Conservation (phyloP, 2,329 filamentous ascomycete genomes). For the Magnaporthales sp. region DNA sequence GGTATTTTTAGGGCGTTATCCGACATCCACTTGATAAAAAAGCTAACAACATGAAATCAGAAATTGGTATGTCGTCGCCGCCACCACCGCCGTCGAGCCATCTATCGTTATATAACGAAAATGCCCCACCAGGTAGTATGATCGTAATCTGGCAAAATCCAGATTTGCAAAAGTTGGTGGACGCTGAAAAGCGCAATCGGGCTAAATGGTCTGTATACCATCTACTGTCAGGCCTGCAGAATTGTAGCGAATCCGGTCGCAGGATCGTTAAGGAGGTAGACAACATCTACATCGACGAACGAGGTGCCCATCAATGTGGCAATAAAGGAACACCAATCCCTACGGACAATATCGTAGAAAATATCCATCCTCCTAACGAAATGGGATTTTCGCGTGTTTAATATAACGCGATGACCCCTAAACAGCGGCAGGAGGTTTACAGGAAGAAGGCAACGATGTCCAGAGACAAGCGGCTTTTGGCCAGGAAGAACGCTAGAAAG, state of each 20-base stretch:
- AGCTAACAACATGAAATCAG: not conserved
- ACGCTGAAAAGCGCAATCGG: not conserved
- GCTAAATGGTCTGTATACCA: not conserved
- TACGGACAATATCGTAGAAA: not conserved
- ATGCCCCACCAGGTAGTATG: not conserved
- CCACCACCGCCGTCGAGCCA: not conserved
- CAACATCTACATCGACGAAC: not conserved
- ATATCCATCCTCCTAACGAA: not conserved
- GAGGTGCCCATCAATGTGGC: not conserved
- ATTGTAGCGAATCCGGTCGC: not conserved
- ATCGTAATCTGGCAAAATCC: not conserved
- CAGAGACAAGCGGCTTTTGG: not conserved
- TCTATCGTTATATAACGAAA: not conserved
- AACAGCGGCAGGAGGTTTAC: not conserved
- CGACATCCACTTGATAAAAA: not conserved
- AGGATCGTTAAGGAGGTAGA: not conserved
- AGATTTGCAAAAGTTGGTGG: not conserved
- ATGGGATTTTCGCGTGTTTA: conserved; percentile 1
- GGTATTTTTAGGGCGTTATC: not conserved
- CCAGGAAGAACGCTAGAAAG: not conserved
- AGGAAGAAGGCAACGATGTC: not conserved
- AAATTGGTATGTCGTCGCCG: not conserved
- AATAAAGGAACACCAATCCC: not conserved
- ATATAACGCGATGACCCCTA: not conserved
- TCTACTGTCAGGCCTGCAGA: not conserved